Conservation (phyloP, 2,329 filamentous ascomycete genomes). For the Venturia pyrina region DNA sequence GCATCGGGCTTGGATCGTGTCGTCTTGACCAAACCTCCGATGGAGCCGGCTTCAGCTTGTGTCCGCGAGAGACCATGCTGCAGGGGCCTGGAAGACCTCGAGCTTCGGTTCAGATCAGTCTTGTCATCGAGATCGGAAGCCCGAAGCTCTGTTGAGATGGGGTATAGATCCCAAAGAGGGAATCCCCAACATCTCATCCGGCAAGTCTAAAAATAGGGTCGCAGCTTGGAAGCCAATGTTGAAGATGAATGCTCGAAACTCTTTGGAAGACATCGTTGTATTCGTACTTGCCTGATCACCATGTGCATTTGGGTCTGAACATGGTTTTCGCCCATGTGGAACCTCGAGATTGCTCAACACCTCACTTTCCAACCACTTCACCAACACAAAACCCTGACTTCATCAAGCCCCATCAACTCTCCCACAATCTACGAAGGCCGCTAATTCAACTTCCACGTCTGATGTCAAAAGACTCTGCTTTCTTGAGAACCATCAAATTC, state of each 20-base stretch:
- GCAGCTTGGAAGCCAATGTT: too few species aligned
- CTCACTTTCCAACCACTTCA: background rate
- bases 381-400: background rate
- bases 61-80: background rate
- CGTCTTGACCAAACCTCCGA: background rate
- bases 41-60: background rate
- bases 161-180: background rate
- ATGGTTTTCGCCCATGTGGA: background rate
- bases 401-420: background rate
- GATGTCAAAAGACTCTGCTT: background rate
- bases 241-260: too few species aligned
- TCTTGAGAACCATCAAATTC: background rate
- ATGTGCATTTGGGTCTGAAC: background rate
- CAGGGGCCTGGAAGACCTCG: background rate
- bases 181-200: background rate
- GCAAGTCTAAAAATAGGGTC: background rate
- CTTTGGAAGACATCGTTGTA: too few species aligned
- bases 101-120: background rate
- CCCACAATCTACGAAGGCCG: background rate
- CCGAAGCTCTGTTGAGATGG: background rate
- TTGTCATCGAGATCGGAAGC: background rate
- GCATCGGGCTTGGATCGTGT: background rate
- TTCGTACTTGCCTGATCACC: background rate
- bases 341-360: background rate
- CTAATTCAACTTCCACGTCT: background rate